Evolutionary conservation across 805 yeast species (phyloP).

Genomic region (Metschnikowia amazonensis): DNA sequence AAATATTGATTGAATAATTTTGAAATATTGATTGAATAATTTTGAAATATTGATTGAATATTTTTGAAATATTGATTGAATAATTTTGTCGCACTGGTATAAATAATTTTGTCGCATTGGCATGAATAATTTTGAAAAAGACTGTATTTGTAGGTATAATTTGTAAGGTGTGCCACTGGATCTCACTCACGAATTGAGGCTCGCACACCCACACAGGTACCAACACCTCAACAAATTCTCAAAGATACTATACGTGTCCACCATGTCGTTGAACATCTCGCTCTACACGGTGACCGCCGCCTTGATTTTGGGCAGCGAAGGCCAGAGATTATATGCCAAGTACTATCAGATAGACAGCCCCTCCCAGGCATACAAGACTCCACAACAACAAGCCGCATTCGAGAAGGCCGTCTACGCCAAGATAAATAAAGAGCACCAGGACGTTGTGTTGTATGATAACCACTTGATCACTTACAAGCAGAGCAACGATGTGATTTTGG

Average conservation of each 20-base stretch:
- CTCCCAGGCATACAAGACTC: constrained; percentile 39
- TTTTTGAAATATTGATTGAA: too few relatives aligned
- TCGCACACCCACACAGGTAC: constrained; percentile 6
- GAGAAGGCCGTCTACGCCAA: constrained; percentile 70
- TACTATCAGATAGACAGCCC: constrained; percentile 59
- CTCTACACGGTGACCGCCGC: constrained; percentile 81
- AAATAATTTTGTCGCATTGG: too few relatives aligned
- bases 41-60: too few relatives aligned
- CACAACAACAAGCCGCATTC: constrained; percentile 68
- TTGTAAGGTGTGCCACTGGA: too few relatives aligned
- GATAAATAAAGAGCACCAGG: constrained; percentile 77
- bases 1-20: too few relatives aligned
- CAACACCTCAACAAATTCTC: constrained; percentile 5
- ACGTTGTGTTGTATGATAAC: constrained; percentile 73
- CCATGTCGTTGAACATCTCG: constrained; percentile 50
- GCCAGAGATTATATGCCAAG: constrained; percentile 76
- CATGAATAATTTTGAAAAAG: too few relatives aligned
- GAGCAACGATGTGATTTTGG: constrained; percentile 67
- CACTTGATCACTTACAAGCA: constrained; percentile 85
- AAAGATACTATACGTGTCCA: neutral
- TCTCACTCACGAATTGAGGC: too few relatives aligned
- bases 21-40: too few relatives aligned
- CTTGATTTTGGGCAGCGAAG: constrained; percentile 75
- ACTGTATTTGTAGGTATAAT: too few relatives aligned
- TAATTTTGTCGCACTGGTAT: too few relatives aligned